These are phyloP conservation scores for Monosporascus sp. DNA, from an alignment of 2,329 filamentous ascomycete species.

Conservation along the genomic window DNA sequence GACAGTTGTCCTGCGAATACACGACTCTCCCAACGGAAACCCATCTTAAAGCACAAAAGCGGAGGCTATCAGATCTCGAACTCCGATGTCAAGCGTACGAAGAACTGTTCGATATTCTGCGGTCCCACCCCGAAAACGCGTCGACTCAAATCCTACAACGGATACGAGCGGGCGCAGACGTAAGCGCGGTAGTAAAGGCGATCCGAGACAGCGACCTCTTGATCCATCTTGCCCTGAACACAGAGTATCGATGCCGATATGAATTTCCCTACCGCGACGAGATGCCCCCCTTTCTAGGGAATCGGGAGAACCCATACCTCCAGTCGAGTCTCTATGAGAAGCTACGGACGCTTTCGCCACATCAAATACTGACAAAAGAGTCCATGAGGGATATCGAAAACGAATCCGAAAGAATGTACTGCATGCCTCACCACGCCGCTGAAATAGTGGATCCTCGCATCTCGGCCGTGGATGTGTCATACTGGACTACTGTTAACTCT, in stretches of 20 bases:
- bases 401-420: slow-evolving; percentile 13
- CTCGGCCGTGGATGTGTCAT: slow-evolving; percentile 13
- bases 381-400: slow-evolving; percentile 1
- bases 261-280: slow-evolving; percentile 17
- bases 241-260: slow-evolving; percentile 17
- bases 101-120: slow-evolving; percentile 12
- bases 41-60: slow-evolving; percentile 17
- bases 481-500: slow-evolving; percentile 20
- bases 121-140: slow-evolving; percentile 14
- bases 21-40: slow-evolving; percentile 19
- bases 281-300: slow-evolving; percentile 10
- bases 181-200: slow-evolving; percentile 11
- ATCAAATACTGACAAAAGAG: slow-evolving; percentile 1
- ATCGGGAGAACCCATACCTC: slow-evolving; percentile 14
- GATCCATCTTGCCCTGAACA: slow-evolving; percentile 13
- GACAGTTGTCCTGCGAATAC: slow-evolving; percentile 18
- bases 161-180: slow-evolving; percentile 15
- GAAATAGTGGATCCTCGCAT: slow-evolving; percentile 18
- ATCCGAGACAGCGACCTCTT: slow-evolving; percentile 17
- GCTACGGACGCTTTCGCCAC: slow-evolving; percentile 1
- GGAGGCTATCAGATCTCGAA: slow-evolving; percentile 16
- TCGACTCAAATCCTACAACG: slow-evolving; percentile 10
- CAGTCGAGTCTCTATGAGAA: slow-evolving; percentile 12
- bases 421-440: slow-evolving; percentile 18
- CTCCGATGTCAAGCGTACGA: slow-evolving; percentile 17